A percentile compares a stretch with the other conserved stretches of the same genome.
Conservation (phyloP, 345 rosid species). For the Populus davidiana region DNA sequence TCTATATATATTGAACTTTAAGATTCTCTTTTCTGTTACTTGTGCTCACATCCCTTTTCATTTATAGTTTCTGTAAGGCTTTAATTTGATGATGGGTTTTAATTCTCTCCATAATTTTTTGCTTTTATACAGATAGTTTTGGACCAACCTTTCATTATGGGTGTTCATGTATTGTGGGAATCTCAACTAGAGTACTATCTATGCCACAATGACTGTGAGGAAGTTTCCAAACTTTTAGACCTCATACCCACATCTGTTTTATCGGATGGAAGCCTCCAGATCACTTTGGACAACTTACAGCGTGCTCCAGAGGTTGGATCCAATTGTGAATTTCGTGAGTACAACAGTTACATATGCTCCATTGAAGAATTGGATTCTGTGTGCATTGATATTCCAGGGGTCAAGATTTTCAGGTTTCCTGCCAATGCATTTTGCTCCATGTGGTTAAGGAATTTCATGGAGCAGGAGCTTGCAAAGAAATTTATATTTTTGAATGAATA, state of each 20-base stretch:
- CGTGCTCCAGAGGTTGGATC: conserved; percentile 43
- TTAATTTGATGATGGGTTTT: background rate
- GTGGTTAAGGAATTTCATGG: conserved; percentile 76
- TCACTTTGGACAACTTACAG: conserved; percentile 61
- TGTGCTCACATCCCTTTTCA: background rate
- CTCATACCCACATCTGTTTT: conserved; percentile 64
- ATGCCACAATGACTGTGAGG: conserved; percentile 92
- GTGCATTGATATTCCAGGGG: conserved; percentile 74
- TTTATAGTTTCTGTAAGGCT: background rate
- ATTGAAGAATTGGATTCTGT: conserved; percentile 75
- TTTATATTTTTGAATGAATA: conserved; percentile 71
- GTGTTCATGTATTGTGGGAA: conserved; percentile 90
- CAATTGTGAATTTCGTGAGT: conserved; percentile 40
- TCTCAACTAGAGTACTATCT: conserved; percentile 85
- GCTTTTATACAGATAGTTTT: conserved; percentile 67
- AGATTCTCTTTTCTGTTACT: background rate
- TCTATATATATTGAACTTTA: background rate
- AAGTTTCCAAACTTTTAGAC: conserved; percentile 73
- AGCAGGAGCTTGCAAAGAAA: conserved; percentile 81
- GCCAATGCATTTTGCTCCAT: conserved; percentile 48
- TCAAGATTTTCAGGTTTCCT: conserved; percentile 65
- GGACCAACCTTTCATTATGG: conserved; percentile 94
- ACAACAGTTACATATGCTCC: conserved; percentile 55
- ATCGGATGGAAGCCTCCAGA: conserved; percentile 70
- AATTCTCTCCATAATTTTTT: conserved; percentile 5